Conservation (phyloP, 108 stramenopile species). For the Cyclotella baltica region DNA sequence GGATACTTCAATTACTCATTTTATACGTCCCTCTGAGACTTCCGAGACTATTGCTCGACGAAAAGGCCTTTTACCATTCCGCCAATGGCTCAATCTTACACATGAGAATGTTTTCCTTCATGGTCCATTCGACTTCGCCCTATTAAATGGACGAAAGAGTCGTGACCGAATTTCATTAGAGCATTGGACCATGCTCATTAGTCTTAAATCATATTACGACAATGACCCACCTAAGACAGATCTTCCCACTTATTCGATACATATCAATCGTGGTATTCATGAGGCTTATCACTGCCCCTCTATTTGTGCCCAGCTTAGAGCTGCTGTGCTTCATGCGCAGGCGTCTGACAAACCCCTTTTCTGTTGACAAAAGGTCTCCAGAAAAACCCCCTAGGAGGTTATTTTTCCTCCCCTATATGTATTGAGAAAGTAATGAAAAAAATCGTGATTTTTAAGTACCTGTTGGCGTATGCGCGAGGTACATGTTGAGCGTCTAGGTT, state of each 20-base stretch:
- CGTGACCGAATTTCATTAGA: conserved; percentile 6
- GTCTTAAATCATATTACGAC: background rate
- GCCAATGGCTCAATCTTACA: background rate
- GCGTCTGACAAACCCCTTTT: background rate
- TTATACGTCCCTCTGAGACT: conserved; percentile 10
- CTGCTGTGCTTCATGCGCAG: background rate
- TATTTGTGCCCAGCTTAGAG: background rate
- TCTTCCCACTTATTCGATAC: conserved; percentile 6
- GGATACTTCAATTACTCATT: background rate
- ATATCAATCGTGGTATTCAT: conserved; percentile 5
- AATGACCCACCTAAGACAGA: background rate
- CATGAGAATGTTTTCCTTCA: conserved; percentile 7
- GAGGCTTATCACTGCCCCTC: no score
- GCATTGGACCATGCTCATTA: background rate
- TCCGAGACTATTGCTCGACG: background rate
- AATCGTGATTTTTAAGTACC: no score
- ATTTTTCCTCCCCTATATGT: no score
- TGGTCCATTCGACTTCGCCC: conserved; percentile 24
- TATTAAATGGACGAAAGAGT: background rate
- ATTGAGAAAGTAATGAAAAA: no score
- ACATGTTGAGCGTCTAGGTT: no score
- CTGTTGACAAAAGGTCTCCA: background rate
- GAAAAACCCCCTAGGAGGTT: no score
- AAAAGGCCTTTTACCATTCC: background rate
- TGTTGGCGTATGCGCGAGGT: no score